Evolutionary conservation across 2,329 filamentous ascomycete species (phyloP), one percentile per base, ranked within the genome.

Genomic region (Claviceps sorghi): DNA sequence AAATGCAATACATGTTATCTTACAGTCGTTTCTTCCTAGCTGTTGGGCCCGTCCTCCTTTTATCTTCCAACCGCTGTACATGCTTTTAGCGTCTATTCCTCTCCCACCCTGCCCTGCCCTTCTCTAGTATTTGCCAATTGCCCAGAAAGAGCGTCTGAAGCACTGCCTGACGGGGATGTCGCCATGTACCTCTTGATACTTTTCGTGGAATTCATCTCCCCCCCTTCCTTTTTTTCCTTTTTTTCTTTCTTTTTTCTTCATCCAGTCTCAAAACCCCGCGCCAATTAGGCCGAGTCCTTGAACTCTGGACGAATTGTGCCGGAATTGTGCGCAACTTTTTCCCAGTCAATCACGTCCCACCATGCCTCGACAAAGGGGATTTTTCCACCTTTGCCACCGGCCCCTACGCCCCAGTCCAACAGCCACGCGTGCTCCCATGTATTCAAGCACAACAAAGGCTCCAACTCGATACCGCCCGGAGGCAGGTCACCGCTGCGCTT

Each of bases 401-500:
- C 66, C 10, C 74, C 74, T 32, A 82, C 64, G 50, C 79, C 79
- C 68, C 86, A 96, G 67, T 97, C 89, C 52, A 79, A 78, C 66
- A 97, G 71, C 80, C 86, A 98, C 9, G 85, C 83, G 69, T 97
- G 93, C 73, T 97, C 84, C 93, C 93, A 98, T 5, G 89, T 95
- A 71, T 89, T 97, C 54, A 97, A 78, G 65, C 91, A 96, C 60
- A 98, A 72, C 55, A 97, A 74, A 13, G 91, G 90, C 53, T 81
- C 74, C 36, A 90, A 68, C 48, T 84, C 77, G 57, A 80, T 76
- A 53, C 83, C 83, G 41, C 84, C 85, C 1, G 84, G 82, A 5
- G 81, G 76, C 54, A 76, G 67, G 46, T 67, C 62, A 36, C 56
- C 59, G 15, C 51, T 55, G 50, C 64, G 59, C 56, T 59, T 63